These are phyloP conservation scores for Styphnolobium japonicum DNA, from an alignment of 306 rosid species.

Conservation along the genomic window DNA sequence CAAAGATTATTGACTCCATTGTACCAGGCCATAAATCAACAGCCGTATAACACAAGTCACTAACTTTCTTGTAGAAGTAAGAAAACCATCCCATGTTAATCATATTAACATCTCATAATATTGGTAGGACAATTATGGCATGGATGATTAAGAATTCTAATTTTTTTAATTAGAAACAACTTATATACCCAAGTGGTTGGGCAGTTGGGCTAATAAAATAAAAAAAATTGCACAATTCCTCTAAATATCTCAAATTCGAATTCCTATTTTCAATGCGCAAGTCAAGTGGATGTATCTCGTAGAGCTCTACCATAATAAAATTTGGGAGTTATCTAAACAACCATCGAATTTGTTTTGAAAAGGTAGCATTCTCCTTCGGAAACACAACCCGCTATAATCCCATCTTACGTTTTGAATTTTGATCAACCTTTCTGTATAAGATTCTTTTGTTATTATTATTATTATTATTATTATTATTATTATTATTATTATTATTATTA, in stretches of 20 bases:
- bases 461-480: not conserved
- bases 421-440: not conserved
- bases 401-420: constrained; percentile 9
- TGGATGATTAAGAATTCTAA: not conserved
- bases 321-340: not conserved
- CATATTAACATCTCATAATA: not conserved
- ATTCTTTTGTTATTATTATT: not conserved
- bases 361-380: not conserved
- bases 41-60: not conserved
- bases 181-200: not conserved
- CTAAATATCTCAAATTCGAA: not conserved
- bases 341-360: not conserved
- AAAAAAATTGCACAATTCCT: not conserved
- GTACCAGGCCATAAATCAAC: too few species aligned
- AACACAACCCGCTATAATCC: not conserved
- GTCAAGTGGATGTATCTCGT: not conserved
- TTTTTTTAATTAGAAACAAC: not conserved
- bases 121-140: not conserved
- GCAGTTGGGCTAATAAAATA: not conserved
- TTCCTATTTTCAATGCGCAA: not conserved
- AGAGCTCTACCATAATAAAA: not conserved
- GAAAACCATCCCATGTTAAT: not conserved
- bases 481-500: not conserved
- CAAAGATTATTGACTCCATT: not conserved
- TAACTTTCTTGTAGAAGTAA: not conserved